These are phyloP conservation scores for Misopates orontium DNA, from an alignment of 257 asterid genomes.

Conservation along the genomic window DNA sequence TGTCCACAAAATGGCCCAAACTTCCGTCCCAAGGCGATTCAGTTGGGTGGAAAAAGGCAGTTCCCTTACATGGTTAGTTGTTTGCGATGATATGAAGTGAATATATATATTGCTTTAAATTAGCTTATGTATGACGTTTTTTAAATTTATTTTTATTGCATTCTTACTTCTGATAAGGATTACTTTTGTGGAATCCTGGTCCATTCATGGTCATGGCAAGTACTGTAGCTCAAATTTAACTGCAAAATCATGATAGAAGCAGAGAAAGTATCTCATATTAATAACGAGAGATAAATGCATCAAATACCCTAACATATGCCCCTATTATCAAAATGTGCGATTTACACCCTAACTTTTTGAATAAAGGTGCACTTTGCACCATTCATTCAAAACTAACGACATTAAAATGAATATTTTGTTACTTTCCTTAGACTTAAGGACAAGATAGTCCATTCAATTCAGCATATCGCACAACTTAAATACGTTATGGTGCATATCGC, in stretches of 20 bases:
- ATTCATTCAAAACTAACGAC: no score
- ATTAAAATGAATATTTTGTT: no score
- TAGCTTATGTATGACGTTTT: background rate
- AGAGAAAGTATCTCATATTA: background rate
- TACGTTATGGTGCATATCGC: no score
- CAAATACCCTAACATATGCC: no score
- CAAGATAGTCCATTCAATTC: no score
- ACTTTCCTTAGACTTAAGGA: no score
- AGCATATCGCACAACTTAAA: no score
- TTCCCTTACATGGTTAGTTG: slow-evolving; percentile 86
- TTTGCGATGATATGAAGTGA: slow-evolving; percentile 13
- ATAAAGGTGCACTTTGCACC: no score
- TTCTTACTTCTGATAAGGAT: background rate
- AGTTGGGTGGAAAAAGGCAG: slow-evolving; percentile 86
- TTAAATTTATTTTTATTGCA: background rate
- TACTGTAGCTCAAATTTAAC: background rate
- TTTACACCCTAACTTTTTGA: no score
- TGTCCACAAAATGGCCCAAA: slow-evolving; percentile 94
- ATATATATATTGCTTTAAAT: slow-evolving; percentile 6
- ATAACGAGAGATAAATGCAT: no score
- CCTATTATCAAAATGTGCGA: no score
- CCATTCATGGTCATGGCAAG: background rate
- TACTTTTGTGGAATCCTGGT: background rate
- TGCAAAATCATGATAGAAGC: background rate
- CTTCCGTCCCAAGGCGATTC: slow-evolving; percentile 72